Conservation (phyloP, 2,329 filamentous ascomycete species). For the Dactylellina drechsleri region DNA sequence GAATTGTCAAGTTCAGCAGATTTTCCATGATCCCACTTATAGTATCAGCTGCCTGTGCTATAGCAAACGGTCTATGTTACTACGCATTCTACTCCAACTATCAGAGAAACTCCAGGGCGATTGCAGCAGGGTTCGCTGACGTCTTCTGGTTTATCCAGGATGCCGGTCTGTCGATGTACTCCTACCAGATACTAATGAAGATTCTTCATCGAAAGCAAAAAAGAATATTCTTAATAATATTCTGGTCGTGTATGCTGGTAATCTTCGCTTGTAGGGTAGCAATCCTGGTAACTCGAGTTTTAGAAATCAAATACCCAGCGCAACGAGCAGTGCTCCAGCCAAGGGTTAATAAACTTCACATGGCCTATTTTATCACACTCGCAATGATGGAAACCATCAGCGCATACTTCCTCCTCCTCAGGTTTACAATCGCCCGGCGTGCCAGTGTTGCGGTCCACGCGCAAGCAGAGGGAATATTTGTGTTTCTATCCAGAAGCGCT, state of each 20-base stretch:
- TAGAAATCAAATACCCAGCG: slow-evolving; percentile 59
- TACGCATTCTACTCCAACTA: slow-evolving; percentile 63
- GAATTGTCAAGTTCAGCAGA: slow-evolving; percentile 62
- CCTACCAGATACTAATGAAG: slow-evolving; percentile 67
- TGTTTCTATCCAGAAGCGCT: slow-evolving; percentile 63
- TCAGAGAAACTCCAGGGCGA: slow-evolving; percentile 57
- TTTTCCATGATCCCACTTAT: slow-evolving; percentile 63
- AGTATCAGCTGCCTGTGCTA: slow-evolving; percentile 61
- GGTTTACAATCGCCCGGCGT: slow-evolving; percentile 58
- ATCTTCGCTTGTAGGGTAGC: slow-evolving; percentile 66
- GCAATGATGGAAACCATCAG: slow-evolving; percentile 63
- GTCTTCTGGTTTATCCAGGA: slow-evolving; percentile 64
- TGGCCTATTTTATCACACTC: slow-evolving; percentile 64
- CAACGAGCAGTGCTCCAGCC: slow-evolving; percentile 57
- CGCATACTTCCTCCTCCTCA: slow-evolving; percentile 62
- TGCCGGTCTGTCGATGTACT: slow-evolving; percentile 65
- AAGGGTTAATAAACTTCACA: slow-evolving; percentile 62
- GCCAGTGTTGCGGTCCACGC: slow-evolving; percentile 59
- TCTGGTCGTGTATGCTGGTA: slow-evolving; percentile 69
- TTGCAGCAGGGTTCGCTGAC: slow-evolving; percentile 63
- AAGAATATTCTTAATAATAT: slow-evolving; percentile 66
- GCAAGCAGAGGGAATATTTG: slow-evolving; percentile 60
- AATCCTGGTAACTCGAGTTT: slow-evolving; percentile 60
- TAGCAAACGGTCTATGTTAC: slow-evolving; percentile 64
- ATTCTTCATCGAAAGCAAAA: slow-evolving; percentile 63